phyloP scores from a whole-genome alignment of 768 basidiomycete genomes.

The Lyophyllum semitale region DNA sequence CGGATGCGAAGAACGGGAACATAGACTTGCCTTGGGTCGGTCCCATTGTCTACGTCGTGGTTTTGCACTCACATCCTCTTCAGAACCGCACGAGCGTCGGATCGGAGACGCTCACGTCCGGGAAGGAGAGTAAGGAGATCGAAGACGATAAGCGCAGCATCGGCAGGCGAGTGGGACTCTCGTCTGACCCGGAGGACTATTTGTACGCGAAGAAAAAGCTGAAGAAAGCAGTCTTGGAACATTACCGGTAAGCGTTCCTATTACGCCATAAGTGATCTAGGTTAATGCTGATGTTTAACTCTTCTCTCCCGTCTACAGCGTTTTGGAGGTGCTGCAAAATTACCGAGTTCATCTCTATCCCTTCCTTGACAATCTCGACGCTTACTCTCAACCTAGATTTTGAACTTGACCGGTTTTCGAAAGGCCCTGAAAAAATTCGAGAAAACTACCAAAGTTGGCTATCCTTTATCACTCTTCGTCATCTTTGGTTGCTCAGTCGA shows the following conservation, averaged over 20 bases:
- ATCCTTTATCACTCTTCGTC: not conserved
- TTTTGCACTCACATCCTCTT: not conserved
- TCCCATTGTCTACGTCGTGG: not conserved
- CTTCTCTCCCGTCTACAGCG: no score
- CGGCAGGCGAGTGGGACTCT: slow-evolving; percentile 15
- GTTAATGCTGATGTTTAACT: not conserved
- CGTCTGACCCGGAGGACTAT: slow-evolving; percentile 77
- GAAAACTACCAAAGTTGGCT: slow-evolving; percentile 66
- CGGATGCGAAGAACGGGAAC: not conserved
- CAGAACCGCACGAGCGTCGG: not conserved
- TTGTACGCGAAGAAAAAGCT: slow-evolving; percentile 79
- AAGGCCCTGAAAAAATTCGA: slow-evolving; percentile 88
- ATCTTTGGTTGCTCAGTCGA: no score
- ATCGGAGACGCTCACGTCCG: not conserved
- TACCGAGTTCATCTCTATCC: slow-evolving; percentile 65
- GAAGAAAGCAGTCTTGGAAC: slow-evolving; percentile 80
- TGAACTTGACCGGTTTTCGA: slow-evolving; percentile 90
- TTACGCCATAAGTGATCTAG: not conserved
- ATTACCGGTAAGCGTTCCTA: slow-evolving; percentile 62
- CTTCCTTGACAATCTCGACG: not conserved
- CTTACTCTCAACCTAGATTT: slow-evolving; percentile 45
- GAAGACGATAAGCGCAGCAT: slow-evolving; percentile 8
- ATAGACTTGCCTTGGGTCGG: not conserved
- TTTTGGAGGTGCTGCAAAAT: slow-evolving; percentile 82
- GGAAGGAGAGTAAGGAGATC: slow-evolving; percentile 1